A percentile compares a stretch with the other conserved stretches of the same genome.
phyloP scores from a whole-genome alignment of 495 filamentous ascomycete genomes.

The Aspergillus conjunctus region DNA sequence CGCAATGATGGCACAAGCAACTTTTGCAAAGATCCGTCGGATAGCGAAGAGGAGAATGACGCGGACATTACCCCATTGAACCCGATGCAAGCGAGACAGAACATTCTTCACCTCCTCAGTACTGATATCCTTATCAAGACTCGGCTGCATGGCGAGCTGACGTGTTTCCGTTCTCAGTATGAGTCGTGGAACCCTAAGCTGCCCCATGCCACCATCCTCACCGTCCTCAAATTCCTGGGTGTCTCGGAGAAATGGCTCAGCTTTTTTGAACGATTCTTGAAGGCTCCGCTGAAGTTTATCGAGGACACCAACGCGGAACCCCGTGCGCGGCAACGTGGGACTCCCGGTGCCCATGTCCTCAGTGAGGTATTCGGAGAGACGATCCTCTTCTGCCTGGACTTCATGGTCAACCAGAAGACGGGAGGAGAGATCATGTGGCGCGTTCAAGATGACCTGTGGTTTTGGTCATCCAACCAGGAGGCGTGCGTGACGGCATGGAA shows the following conservation, averaged over 20 bases:
- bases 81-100: slow-evolving; percentile 20
- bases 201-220: slow-evolving; percentile 13
- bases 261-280: slow-evolving; percentile 18
- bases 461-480: slow-evolving; percentile 17
- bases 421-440: slow-evolving; percentile 18
- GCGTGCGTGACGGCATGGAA: slow-evolving; percentile 16
- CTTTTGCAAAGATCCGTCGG: background rate
- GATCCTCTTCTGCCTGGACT: slow-evolving; percentile 22
- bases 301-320: slow-evolving; percentile 16
- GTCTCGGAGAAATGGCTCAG: slow-evolving; percentile 18
- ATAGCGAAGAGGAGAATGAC: slow-evolving; percentile 5
- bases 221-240: slow-evolving; percentile 16
- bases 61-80: slow-evolving; percentile 4
- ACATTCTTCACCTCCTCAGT: slow-evolving; percentile 18
- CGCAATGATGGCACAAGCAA: no score
- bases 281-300: slow-evolving; percentile 14
- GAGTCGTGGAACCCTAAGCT: slow-evolving; percentile 17
- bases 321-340: slow-evolving; percentile 16
- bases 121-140: slow-evolving; percentile 19
- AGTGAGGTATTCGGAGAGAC: slow-evolving; percentile 23
- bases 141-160: slow-evolving; percentile 17
- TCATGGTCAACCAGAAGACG: slow-evolving; percentile 18
- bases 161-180: slow-evolving; percentile 20
- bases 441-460: slow-evolving; percentile 23
- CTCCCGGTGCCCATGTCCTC: slow-evolving; percentile 16